phyloP scores from a whole-genome alignment of 768 basidiomycete species.

The Pleurotus tuber-regium region DNA sequence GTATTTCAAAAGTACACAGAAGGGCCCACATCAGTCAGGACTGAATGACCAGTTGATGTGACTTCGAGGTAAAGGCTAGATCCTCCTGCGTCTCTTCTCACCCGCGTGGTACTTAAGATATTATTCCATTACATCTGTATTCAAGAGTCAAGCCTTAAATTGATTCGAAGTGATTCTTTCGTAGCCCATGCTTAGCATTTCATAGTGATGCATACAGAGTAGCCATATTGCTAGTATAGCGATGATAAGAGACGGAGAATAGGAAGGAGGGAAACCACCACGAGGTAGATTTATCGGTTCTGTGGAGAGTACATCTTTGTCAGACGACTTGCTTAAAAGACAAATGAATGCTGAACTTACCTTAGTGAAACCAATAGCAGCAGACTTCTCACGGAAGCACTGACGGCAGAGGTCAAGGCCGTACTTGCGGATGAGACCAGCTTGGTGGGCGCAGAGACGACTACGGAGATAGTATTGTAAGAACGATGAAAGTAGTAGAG shows the following conservation, averaged over 20 bases:
- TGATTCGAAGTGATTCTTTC: no score
- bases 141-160: no score
- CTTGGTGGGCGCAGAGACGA: slow-evolving; percentile 95
- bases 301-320: not conserved
- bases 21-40: no score
- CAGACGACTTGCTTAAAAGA: not conserved
- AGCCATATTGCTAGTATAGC: slow-evolving; percentile 2
- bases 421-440: slow-evolving; percentile 97
- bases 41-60: no score
- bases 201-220: slow-evolving; percentile 3
- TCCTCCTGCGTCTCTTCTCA: no score
- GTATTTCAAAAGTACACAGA: no score
- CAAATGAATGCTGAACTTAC: slow-evolving; percentile 41
- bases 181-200: slow-evolving; percentile 2
- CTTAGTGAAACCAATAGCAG: slow-evolving; percentile 93
- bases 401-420: slow-evolving; percentile 97
- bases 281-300: slow-evolving; percentile 11
- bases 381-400: slow-evolving; percentile 96
- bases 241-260: not conserved
- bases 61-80: no score
- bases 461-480: slow-evolving; percentile 35
- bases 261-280: not conserved
- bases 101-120: no score
- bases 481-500: slow-evolving; percentile 6
- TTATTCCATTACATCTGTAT: no score